These are phyloP conservation scores for Boletus rex-veris DNA, from an alignment of 768 basidiomycete genomes.

Conservation along the genomic window DNA sequence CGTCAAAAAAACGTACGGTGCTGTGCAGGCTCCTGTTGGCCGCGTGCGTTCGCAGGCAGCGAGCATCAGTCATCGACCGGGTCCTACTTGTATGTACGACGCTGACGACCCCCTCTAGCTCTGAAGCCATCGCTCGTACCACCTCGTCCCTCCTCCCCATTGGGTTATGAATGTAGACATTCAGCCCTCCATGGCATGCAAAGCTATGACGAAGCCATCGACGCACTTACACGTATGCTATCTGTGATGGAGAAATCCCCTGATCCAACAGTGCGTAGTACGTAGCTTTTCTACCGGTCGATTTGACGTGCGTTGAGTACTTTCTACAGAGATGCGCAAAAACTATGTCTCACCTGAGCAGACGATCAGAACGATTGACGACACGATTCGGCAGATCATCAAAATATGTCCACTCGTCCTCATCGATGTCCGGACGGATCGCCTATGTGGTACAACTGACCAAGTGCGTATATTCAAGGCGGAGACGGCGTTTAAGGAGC, in stretches of 20 bases:
- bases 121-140: no score
- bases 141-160: not conserved
- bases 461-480: not conserved
- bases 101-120: no score
- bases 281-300: not conserved
- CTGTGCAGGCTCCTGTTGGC: no score
- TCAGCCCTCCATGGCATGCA: not conserved
- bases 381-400: not conserved
- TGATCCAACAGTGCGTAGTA: not conserved
- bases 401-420: not conserved
- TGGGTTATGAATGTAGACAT: not conserved
- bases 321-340: not conserved
- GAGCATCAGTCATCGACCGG: no score
- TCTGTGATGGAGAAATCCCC: not conserved
- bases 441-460: not conserved
- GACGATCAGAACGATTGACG: not conserved
- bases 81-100: no score
- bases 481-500: not conserved
- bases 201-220: not conserved
- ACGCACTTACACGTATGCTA: not conserved
- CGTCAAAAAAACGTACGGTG: no score
- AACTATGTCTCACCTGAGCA: slow-evolving; percentile 2
- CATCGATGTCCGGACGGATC: not conserved
- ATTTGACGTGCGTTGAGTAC: not conserved
- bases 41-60: no score